Evolutionary conservation across 1,284 basidiomycete species (phyloP).

Genomic region (Cryptococcus wingfieldii): DNA sequence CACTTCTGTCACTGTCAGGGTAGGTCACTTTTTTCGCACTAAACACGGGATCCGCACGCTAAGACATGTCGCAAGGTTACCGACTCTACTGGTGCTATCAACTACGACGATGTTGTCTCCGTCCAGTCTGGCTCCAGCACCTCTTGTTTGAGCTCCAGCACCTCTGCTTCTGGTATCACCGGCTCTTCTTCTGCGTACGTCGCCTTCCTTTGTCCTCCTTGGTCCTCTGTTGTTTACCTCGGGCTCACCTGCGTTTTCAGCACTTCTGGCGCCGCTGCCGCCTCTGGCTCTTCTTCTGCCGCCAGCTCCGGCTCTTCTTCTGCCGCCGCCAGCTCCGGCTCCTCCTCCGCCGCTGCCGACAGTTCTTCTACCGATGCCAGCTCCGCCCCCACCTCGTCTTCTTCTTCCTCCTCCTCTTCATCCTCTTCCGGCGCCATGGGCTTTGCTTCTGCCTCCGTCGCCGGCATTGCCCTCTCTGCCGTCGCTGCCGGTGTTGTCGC

Average conservation of each 20-base stretch:
- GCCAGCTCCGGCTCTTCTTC: slow-evolving; percentile 7
- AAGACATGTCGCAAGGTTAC: slow-evolving; percentile 10
- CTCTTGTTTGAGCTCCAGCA: slow-evolving; percentile 10
- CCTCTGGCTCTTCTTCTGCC: slow-evolving; percentile 4
- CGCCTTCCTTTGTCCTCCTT: not conserved
- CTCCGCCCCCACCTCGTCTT: slow-evolving; percentile 9
- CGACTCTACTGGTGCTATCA: slow-evolving; percentile 34
- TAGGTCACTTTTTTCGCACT: no score
- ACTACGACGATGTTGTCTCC: slow-evolving; percentile 30
- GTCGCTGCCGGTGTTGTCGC: slow-evolving; percentile 27
- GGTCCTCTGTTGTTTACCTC: not conserved
- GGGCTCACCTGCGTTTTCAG: not conserved
- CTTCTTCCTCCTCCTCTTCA: slow-evolving; percentile 8
- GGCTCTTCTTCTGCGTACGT: not conserved
- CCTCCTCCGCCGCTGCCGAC: slow-evolving; percentile 10
- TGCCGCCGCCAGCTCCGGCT: slow-evolving; percentile 10
- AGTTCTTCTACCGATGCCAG: slow-evolving; percentile 7
- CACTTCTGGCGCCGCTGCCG: slow-evolving; percentile 11
- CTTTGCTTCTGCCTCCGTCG: slow-evolving; percentile 3
- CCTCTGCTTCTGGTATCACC: slow-evolving; percentile 3
- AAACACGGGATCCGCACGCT: no score
- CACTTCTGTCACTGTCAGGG: slow-evolving; percentile 44
- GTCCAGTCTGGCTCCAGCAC: slow-evolving; percentile 20
- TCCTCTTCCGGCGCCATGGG: slow-evolving; percentile 1
- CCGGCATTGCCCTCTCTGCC: slow-evolving; percentile 20